Evolutionary conservation across 257 asterid genomes (phyloP), one percentile per base, ranked within the genome.

Genomic region (Gynochthodes officinalis): DNA sequence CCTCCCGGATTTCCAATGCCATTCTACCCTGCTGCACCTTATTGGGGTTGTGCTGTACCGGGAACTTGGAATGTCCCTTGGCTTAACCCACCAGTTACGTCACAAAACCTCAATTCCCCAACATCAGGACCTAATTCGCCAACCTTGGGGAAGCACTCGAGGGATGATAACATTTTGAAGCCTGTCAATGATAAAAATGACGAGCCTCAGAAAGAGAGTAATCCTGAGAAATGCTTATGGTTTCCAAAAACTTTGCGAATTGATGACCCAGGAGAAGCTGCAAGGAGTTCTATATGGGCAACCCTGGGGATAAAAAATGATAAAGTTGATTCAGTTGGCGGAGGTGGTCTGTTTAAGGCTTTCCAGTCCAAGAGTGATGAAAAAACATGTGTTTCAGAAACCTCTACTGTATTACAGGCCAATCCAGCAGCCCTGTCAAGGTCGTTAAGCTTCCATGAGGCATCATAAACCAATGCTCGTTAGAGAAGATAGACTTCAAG

Each of bases 361-460:
- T 90, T 89, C 65, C 86, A 78, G 35, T 64, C 88, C 0, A 86
- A 86, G 80, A 81, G 64, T 4, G 87, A 76, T 27, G 86, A 79
- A 40, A 89, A 79, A 81, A 39, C 67, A 7, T 81, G 57, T 57
- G 84, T 75, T 75, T 73, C 79, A 28, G 91, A 82, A 78, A 64
- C 85, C 54, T 83, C 88, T 2, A 60, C 88, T 0, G 88, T 92
- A 18, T 80, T 90, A 53, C 93, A 85, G 76, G 97, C 96, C 67
- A 90, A 90, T 76, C 96, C 97, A 15, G 96, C 97, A 4, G 97
- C 97, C 16, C 44, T 89, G 64, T 89, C 97, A 12, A 83, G 97
- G 79, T 89, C 95, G 9, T 44, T 86, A 57, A 85, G 77, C 82
- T 93, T 93, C 82, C 92, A 79, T 1, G 96, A 93, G 86, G 84